Conservation (phyloP, 805 yeast species). For the Scheffersomyces spartinae region DNA sequence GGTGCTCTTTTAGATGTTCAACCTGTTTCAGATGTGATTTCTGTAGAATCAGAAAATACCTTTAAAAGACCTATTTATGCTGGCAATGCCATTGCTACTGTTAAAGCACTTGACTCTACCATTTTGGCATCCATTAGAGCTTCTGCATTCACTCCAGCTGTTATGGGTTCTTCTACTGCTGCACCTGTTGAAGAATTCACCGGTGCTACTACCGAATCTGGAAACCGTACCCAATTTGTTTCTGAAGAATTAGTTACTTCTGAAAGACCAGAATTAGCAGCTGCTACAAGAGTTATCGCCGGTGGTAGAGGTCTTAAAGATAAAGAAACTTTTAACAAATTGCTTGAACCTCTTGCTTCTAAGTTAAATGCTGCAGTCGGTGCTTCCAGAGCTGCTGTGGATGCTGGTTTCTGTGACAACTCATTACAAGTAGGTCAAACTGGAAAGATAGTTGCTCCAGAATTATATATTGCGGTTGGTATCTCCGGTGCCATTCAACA, state of each 20-base stretch:
- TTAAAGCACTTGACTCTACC: conserved; percentile 53
- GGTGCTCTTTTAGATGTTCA: conserved; percentile 80
- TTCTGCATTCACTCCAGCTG: conserved; percentile 56
- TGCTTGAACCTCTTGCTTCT: conserved; percentile 76
- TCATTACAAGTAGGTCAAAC: conserved; percentile 97
- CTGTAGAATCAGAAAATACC: conserved; percentile 53
- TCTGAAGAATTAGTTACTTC: conserved; percentile 63
- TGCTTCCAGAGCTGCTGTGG: conserved; percentile 97
- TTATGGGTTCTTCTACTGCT: conserved; percentile 24
- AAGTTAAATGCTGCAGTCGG: conserved; percentile 87
- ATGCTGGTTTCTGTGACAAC: conserved; percentile 89
- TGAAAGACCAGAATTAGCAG: conserved; percentile 83
- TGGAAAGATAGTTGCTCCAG: conserved; percentile 96
- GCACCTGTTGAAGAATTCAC: conserved; percentile 39
- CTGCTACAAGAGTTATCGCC: conserved; percentile 72
- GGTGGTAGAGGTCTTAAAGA: conserved; percentile 93
- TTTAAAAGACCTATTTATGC: conserved; percentile 94
- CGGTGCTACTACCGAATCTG: conserved; percentile 21
- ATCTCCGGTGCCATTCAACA: conserved; percentile 97
- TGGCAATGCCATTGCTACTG: conserved; percentile 84
- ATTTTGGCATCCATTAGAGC: conserved; percentile 72
- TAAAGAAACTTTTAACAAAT: conserved; percentile 72
- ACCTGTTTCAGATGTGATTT: conserved; percentile 75
- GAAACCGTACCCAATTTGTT: conserved; percentile 47
- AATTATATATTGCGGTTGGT: conserved; percentile 85